phyloP scores from a whole-genome alignment of 768 basidiomycete species.

The Cystobasidium tubakii region DNA sequence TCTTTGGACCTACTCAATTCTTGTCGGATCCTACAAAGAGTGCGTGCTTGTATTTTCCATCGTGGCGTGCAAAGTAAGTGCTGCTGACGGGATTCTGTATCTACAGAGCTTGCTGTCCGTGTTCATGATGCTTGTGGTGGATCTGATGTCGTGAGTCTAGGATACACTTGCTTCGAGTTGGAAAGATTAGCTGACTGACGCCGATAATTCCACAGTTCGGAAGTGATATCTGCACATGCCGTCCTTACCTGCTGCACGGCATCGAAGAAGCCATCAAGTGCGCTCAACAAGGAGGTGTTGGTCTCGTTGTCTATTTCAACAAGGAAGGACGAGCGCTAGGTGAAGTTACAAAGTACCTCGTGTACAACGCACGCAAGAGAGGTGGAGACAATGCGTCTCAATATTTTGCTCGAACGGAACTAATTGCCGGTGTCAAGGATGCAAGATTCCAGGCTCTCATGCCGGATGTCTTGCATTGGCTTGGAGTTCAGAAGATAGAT shows the following conservation, averaged over 20 bases:
- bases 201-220: constrained; percentile 55
- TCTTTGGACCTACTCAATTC: constrained; percentile 55
- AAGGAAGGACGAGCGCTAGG: constrained; percentile 90
- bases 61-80: background rate
- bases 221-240: constrained; percentile 77
- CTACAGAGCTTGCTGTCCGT: constrained; percentile 66
- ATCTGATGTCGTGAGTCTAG: constrained; percentile 1
- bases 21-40: constrained; percentile 47
- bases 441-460: constrained; percentile 92
- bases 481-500: constrained; percentile 64
- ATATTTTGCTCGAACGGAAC: constrained; percentile 89
- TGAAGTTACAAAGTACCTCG: constrained; percentile 54
- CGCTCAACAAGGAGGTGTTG: constrained; percentile 79
- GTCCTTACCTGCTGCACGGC: constrained; percentile 60
- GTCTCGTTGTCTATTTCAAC: constrained; percentile 86
- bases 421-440: constrained; percentile 61
- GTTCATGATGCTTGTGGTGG: constrained; percentile 84
- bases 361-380: constrained; percentile 93
- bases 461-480: constrained; percentile 94
- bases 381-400: constrained; percentile 85
- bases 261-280: constrained; percentile 86
- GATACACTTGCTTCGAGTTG: background rate
- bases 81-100: background rate
- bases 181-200: too few species aligned
- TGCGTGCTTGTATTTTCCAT: constrained; percentile 44